phyloP scores from a whole-genome alignment of 495 filamentous ascomycete species.

The Penicillium waksmanii region DNA sequence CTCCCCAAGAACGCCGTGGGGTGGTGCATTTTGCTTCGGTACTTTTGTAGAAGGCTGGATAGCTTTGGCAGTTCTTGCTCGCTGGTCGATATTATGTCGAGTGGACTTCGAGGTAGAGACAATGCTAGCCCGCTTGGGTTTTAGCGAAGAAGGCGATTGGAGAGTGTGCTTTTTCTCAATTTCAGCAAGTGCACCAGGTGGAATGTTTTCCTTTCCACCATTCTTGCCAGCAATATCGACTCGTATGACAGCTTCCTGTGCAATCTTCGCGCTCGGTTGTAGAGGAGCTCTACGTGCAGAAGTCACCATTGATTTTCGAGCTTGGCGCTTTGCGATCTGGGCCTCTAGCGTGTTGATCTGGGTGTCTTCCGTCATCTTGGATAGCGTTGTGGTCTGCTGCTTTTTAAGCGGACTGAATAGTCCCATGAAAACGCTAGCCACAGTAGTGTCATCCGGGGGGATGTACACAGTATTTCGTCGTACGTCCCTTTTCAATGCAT shows the following conservation, averaged over 20 bases:
- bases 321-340: constrained; percentile 32
- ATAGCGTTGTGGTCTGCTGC: constrained; percentile 5
- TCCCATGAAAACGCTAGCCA: constrained; percentile 47
- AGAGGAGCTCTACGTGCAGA: constrained; percentile 40
- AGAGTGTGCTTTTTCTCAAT: constrained; percentile 21
- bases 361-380: constrained; percentile 18
- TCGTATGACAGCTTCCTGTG: constrained; percentile 33
- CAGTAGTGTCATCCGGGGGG: constrained; percentile 45
- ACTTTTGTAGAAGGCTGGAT: neutral
- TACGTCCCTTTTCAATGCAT: constrained; percentile 34
- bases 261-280: constrained; percentile 37
- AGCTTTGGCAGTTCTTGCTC: neutral
- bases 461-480: constrained; percentile 46
- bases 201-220: constrained; percentile 54
- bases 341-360: constrained; percentile 32
- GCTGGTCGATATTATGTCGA: neutral
- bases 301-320: constrained; percentile 31
- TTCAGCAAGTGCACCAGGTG: constrained; percentile 34
- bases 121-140: constrained; percentile 9
- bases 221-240: constrained; percentile 46
- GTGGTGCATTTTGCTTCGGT: neutral
- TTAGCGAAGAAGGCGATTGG: constrained; percentile 6
- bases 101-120: constrained; percentile 2
- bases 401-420: constrained; percentile 41
- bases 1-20: constrained; percentile 15